Evolutionary conservation across 768 basidiomycete genomes (phyloP).

Genomic region (Lactifluus volemus): DNA sequence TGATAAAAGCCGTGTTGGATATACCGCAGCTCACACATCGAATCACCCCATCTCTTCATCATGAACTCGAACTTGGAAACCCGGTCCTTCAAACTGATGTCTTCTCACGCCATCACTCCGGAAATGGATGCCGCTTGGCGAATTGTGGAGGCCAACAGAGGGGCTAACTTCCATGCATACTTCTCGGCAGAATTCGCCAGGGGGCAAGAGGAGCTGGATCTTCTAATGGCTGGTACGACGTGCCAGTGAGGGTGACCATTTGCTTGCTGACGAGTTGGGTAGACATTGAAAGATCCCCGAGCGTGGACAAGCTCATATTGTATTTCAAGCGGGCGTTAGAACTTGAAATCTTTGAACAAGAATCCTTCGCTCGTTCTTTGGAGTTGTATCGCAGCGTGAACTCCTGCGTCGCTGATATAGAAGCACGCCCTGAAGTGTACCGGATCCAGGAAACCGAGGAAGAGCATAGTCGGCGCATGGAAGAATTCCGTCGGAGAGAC

Average conservation of each 20-base stretch:
- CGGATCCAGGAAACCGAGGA: neutral
- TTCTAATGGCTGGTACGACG: neutral
- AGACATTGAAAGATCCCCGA: neutral
- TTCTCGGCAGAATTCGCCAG: neutral
- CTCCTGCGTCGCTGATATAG: neutral
- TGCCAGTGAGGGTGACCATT: neutral
- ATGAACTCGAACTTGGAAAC: neutral
- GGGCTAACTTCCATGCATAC: neutral
- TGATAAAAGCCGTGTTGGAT: neutral
- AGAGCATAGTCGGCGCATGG: neutral
- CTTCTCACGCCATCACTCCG: neutral
- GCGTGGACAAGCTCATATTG: neutral
- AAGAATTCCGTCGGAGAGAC: neutral
- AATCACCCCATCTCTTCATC: neutral
- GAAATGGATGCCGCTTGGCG: neutral
- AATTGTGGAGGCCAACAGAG: neutral
- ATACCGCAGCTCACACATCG: neutral
- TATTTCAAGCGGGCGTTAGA: neutral
- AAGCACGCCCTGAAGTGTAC: neutral
- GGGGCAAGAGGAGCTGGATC: neutral
- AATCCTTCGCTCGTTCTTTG: neutral
- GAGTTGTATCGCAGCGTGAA: neutral
- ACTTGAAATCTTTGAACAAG: neutral
- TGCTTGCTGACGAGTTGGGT: neutral
- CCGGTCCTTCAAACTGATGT: neutral